A percentile compares a stretch with the other conserved stretches of the same genome.
Evolutionary conservation across 148 eudicot genomes (phyloP).

Genomic region (Salicornia ramosissima): DNA sequence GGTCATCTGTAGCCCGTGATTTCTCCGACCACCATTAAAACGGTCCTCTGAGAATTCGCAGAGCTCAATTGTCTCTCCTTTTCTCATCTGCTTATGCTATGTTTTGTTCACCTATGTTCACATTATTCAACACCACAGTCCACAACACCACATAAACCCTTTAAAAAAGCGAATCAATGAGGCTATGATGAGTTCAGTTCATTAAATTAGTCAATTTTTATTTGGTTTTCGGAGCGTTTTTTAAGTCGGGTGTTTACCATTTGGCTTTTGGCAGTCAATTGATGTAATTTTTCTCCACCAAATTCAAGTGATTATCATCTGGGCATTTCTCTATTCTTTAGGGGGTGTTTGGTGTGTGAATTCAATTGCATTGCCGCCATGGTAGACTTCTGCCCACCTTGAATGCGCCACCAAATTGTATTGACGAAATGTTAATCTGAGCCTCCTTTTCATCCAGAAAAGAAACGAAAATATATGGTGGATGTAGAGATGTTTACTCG

Average conservation of each 20-base stretch:
- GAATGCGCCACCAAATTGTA: constrained; percentile 1
- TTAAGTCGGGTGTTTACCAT: background rate
- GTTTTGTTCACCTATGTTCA: background rate
- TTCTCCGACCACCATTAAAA: constrained; percentile 11
- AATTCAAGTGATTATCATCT: background rate
- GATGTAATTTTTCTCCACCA: too few species aligned
- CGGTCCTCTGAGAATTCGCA: background rate
- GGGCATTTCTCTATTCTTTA: background rate
- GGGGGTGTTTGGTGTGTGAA: background rate
- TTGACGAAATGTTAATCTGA: constrained; percentile 8
- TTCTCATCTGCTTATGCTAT: background rate
- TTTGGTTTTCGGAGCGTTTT: background rate
- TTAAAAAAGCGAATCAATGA: background rate
- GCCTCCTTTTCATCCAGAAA: background rate
- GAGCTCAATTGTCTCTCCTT: background rate
- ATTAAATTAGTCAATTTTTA: background rate
- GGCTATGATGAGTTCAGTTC: constrained; percentile 13
- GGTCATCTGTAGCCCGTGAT: constrained; percentile 18
- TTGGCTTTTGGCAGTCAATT: constrained; percentile 8
- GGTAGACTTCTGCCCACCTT: background rate
- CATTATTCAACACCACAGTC: background rate
- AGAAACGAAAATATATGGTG: too few species aligned
- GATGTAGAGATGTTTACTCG: too few species aligned
- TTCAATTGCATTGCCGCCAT: constrained; percentile 6
- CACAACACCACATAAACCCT: background rate